A percentile compares a stretch with the other conserved stretches of the same genome.
Conservation (phyloP, 768 basidiomycete species). For the Mycena epipterygia region DNA sequence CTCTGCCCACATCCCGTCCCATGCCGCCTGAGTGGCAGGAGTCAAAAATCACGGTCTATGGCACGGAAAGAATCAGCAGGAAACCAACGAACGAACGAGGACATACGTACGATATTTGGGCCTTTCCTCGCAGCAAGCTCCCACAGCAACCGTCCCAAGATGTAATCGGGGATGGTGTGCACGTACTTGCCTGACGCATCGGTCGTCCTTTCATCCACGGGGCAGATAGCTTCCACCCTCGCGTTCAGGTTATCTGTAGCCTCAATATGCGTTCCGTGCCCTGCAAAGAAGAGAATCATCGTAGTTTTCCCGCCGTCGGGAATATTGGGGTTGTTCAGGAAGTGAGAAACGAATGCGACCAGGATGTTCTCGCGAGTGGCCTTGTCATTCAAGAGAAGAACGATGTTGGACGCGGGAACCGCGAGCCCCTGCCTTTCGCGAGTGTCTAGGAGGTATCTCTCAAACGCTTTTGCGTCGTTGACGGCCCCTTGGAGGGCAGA, state of each 20-base stretch:
- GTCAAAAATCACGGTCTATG: constrained; percentile 17
- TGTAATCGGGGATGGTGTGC: constrained; percentile 19
- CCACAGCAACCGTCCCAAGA: constrained; percentile 16
- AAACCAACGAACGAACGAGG: neutral
- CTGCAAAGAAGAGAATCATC: constrained; percentile 22
- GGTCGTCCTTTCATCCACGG: constrained; percentile 10
- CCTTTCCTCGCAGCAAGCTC: constrained; percentile 24
- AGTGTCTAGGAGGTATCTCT: neutral
- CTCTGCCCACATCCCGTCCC: neutral
- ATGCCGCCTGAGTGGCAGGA: constrained; percentile 15
- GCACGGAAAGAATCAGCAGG: neutral
- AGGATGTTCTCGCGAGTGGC: constrained; percentile 21
- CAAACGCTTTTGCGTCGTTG: constrained; percentile 1
- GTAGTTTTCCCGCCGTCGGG: constrained; percentile 17
- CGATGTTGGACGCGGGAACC: constrained; percentile 7
- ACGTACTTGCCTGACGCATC: constrained; percentile 6
- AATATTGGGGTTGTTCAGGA: constrained; percentile 5
- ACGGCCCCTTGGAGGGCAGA: constrained; percentile 8
- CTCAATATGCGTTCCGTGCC: constrained; percentile 4
- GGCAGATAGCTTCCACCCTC: constrained; percentile 15
- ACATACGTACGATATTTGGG: constrained; percentile 18
- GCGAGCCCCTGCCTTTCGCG: constrained; percentile 1
- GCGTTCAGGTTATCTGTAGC: neutral
- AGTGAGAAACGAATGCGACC: constrained; percentile 7
- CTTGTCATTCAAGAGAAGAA: neutral